Evolutionary conservation across 352 stramenopile species (phyloP).

Genomic region (Elongisporangium anandrum): DNA sequence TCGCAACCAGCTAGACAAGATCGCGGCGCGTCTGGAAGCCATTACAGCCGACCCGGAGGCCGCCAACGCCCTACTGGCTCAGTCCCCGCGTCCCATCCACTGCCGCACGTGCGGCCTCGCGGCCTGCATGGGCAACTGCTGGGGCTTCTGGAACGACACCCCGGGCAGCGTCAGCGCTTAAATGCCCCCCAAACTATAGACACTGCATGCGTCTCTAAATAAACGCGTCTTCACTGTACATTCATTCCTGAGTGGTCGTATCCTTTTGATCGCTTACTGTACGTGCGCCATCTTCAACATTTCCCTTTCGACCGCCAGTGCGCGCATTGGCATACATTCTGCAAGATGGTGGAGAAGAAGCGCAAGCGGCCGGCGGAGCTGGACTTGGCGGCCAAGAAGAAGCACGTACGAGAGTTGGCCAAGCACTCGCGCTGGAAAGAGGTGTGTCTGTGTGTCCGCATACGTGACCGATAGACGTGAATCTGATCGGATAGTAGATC

Average conservation of each 20-base stretch:
- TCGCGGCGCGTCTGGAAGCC: constrained; percentile 33
- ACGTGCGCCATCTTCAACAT: neutral
- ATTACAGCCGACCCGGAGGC: constrained; percentile 35
- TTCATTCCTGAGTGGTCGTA: neutral
- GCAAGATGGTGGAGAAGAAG: constrained; percentile 23
- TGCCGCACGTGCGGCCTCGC: constrained; percentile 55
- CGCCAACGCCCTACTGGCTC: constrained; percentile 20
- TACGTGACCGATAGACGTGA: neutral
- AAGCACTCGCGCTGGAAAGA: constrained; percentile 42
- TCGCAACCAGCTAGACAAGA: constrained; percentile 66
- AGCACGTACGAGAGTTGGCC: constrained; percentile 67
- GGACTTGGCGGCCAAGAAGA: constrained; percentile 61
- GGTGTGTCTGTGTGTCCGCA: constrained; percentile 16
- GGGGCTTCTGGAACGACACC: constrained; percentile 71
- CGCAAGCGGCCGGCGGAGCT: neutral
- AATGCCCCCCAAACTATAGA: constrained; percentile 6
- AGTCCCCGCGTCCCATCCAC: constrained; percentile 45
- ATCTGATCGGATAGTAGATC: constrained; percentile 29
- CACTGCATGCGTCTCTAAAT: constrained; percentile 8
- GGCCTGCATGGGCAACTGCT: constrained; percentile 63
- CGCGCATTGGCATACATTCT: constrained; percentile 1
- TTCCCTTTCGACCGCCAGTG: constrained; percentile 10
- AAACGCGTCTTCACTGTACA: neutral
- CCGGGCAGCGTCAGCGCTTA: constrained; percentile 16
- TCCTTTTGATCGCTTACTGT: neutral